Conservation (phyloP, 2,329 filamentous ascomycete species). For the Polychaeton citri region DNA sequence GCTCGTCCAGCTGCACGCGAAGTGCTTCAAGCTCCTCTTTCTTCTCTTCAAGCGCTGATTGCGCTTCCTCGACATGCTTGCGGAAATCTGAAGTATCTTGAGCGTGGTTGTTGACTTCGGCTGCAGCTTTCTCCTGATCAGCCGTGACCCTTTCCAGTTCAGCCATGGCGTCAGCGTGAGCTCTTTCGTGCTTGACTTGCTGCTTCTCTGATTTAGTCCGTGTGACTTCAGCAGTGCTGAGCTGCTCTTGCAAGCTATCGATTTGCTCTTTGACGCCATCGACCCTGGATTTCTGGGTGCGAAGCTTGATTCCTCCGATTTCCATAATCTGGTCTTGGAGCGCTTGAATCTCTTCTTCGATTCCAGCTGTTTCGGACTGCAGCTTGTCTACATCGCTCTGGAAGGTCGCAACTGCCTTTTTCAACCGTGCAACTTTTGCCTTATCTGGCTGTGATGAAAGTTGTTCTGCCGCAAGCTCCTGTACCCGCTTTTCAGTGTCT, state of each 20-base stretch:
- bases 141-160: constrained; percentile 59
- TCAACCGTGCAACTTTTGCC: constrained; percentile 54
- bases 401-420: constrained; percentile 64
- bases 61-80: constrained; percentile 64
- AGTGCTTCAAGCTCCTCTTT: constrained; percentile 66
- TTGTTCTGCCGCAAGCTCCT: constrained; percentile 71
- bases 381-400: constrained; percentile 69
- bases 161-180: constrained; percentile 61
- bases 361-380: constrained; percentile 69
- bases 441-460: constrained; percentile 72
- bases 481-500: constrained; percentile 71
- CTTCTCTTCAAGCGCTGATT: constrained; percentile 60
- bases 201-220: constrained; percentile 93
- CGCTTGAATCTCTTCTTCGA: constrained; percentile 84
- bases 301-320: constrained; percentile 83
- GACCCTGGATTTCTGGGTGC: constrained; percentile 80
- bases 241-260: constrained; percentile 62
- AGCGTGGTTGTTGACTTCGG: constrained; percentile 65
- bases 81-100: constrained; percentile 61
- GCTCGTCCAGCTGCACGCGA: constrained; percentile 78
- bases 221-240: constrained; percentile 73
- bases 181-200: constrained; percentile 72
- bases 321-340: constrained; percentile 98
- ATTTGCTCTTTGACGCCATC: constrained; percentile 82
- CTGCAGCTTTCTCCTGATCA: constrained; percentile 66